These are phyloP conservation scores for Flaveria sonorensis DNA, from an alignment of 129 eudicot species.

Conservation along the genomic window DNA sequence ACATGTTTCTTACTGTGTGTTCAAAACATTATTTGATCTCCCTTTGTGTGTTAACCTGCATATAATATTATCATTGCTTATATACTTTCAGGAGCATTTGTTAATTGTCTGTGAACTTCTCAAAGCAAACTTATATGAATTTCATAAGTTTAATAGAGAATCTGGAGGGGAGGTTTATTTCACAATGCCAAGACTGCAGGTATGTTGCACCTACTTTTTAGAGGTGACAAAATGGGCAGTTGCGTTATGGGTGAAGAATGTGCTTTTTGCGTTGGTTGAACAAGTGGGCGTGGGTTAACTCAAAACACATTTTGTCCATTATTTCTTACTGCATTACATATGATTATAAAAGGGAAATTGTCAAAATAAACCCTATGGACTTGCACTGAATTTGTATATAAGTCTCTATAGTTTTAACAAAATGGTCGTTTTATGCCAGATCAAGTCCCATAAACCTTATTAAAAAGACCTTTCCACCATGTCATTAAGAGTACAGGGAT, in stretches of 20 bases:
- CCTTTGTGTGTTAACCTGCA: constrained; percentile 27
- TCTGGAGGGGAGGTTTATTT: constrained; percentile 99
- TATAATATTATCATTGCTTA: constrained; percentile 24
- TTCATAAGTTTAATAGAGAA: constrained; percentile 95
- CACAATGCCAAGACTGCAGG: constrained; percentile 99
- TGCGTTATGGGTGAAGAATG: neutral
- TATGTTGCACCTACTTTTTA: constrained; percentile 30
- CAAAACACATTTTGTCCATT: neutral
- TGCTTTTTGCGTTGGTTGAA: neutral
- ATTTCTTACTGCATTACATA: neutral
- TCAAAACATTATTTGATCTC: constrained; percentile 3
- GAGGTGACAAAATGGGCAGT: constrained; percentile 14
- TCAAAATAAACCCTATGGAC: neutral
- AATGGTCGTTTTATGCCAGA: neutral
- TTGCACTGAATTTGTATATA: neutral
- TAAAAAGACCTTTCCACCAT: neutral
- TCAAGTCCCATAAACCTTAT: neutral
- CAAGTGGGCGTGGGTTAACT: neutral
- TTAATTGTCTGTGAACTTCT: constrained; percentile 97
- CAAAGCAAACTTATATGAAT: constrained; percentile 94
- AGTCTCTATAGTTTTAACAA: neutral
- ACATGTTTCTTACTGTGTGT: constrained; percentile 15
- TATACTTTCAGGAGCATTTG: constrained; percentile 79
- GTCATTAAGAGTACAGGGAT: neutral
- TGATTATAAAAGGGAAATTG: neutral